Base-by-base conservation (phyloP, 2,329 filamentous ascomycete species). In the Diaporthe citri region DNA sequence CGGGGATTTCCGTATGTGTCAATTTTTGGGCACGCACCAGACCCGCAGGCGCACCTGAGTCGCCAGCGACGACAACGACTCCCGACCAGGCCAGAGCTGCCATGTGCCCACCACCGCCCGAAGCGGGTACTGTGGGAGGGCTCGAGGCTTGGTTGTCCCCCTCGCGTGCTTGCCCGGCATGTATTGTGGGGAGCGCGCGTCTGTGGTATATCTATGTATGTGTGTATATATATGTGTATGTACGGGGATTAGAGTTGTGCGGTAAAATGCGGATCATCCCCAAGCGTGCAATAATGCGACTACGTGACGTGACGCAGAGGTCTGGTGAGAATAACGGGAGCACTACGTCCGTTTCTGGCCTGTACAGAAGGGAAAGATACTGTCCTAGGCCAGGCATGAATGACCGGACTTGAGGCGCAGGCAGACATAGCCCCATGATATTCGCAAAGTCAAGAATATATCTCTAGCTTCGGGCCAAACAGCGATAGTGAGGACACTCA, bases 1-100 rank as follows among this genome's bases (percentile, higher is more conserved):
- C 64, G 64, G 64, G 46, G 64, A 69, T 69, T 69, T n/a, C 64
- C 64, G 48, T 7, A 48, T n/a, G 9, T 64, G 25, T 46, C 20
- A 31, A 48, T 46, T 55, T 39, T 67, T 36, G 64, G 46, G 31
- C 22, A 28, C 64, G 64, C 17, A 25, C 48, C 34, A 39, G 64
- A 41, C 48, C 48, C 48, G 64, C 64, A 28, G 10, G 31, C 22
- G 34, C 20, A 28, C 60, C 64, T 69, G 64, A 69, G 34, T 69
- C 64, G 60, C n/a, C 25, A 34, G n/a, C 41, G 17, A 34, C 60
- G 8, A 25, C 62, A 28, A 69, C 64, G 20, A 34, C 52, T 22
- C 34, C 46, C 64, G 31, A 48, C 48, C 34, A 31, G 25, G 52
- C 25, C 25, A 31, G 25, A 52, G 64, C 64, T 52, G 48, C 31